Evolutionary conservation across 768 basidiomycete species (phyloP).

Genomic region (Lactifluus rugatus): DNA sequence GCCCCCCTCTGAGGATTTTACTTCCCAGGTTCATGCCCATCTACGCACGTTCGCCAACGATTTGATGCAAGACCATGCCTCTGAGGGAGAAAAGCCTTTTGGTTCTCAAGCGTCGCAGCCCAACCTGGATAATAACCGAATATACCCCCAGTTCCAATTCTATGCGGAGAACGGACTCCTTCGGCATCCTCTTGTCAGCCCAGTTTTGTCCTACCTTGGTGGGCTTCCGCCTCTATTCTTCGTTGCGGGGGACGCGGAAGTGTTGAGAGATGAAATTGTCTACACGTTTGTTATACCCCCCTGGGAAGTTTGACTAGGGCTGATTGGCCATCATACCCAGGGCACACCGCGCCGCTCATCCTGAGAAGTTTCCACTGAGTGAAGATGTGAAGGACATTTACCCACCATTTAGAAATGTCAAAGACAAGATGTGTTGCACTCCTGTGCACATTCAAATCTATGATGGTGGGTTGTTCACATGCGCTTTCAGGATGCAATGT

Average conservation of each 20-base stretch:
- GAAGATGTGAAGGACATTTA: conserved; percentile 42
- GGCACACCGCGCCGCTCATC: conserved; percentile 87
- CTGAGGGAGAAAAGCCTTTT: not conserved
- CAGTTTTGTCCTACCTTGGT: conserved; percentile 73
- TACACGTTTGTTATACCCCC: conserved; percentile 42
- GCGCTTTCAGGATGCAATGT: conserved; percentile 9
- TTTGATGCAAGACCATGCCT: conserved; percentile 30
- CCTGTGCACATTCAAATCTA: conserved; percentile 92
- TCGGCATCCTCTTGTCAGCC: conserved; percentile 74
- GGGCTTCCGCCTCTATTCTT: conserved; percentile 83
- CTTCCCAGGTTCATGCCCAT: conserved; percentile 39
- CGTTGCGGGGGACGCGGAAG: conserved; percentile 83
- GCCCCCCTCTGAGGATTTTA: conserved; percentile 58
- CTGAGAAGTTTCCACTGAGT: conserved; percentile 49
- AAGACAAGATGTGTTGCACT: conserved; percentile 47
- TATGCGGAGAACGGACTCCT: conserved; percentile 75
- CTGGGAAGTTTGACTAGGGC: conserved; percentile 38
- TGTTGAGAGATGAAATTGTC: conserved; percentile 84
- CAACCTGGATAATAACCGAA: conserved; percentile 16
- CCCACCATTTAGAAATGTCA: conserved; percentile 46
- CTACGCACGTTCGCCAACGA: conserved; percentile 54
- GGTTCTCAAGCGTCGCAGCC: not conserved
- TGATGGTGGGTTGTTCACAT: conserved; percentile 47
- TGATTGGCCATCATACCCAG: conserved; percentile 26
- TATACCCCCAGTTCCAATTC: conserved; percentile 67